These are phyloP conservation scores for Dionaea muscipula DNA, from an alignment of 179 eudicot genomes.

Conservation along the genomic window DNA sequence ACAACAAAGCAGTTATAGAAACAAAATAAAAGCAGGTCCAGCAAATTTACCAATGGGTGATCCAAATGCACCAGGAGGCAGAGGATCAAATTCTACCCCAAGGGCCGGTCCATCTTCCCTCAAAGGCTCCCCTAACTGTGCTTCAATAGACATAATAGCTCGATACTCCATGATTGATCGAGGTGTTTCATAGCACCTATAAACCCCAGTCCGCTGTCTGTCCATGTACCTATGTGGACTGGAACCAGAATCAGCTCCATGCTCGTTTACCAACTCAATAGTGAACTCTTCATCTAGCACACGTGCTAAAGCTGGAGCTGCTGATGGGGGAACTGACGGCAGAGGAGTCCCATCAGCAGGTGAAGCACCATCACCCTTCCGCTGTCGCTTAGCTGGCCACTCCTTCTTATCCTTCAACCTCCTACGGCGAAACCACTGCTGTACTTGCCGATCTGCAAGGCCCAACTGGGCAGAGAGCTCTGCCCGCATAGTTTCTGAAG, in stretches of 20 bases:
- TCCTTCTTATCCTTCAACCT: slow-evolving; percentile 68
- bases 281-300: slow-evolving; percentile 25
- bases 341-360: slow-evolving; percentile 11
- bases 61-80: slow-evolving; percentile 96
- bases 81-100: slow-evolving; percentile 91
- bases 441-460: slow-evolving; percentile 77
- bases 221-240: slow-evolving; percentile 44
- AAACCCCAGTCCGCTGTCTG: slow-evolving; percentile 31
- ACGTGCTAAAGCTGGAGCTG: slow-evolving; percentile 8
- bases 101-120: slow-evolving; percentile 85
- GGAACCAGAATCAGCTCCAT: slow-evolving; percentile 35
- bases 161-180: slow-evolving; percentile 49
- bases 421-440: slow-evolving; percentile 92
- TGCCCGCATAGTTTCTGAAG: slow-evolving; percentile 55
- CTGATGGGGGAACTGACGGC: slow-evolving; percentile 4
- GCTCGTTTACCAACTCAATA: slow-evolving; percentile 33
- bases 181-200: slow-evolving; percentile 49
- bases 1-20: neutral
- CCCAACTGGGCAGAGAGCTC: slow-evolving; percentile 66
- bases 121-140: slow-evolving; percentile 72
- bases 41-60: slow-evolving; percentile 63
- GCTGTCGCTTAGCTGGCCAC: slow-evolving; percentile 18
- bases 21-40: neutral
- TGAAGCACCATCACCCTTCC: slow-evolving; percentile 16
- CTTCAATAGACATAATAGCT: slow-evolving; percentile 63